Conservation (phyloP, 176 grass and related monocot species). For the Rhipidocladum racemiflorum region DNA sequence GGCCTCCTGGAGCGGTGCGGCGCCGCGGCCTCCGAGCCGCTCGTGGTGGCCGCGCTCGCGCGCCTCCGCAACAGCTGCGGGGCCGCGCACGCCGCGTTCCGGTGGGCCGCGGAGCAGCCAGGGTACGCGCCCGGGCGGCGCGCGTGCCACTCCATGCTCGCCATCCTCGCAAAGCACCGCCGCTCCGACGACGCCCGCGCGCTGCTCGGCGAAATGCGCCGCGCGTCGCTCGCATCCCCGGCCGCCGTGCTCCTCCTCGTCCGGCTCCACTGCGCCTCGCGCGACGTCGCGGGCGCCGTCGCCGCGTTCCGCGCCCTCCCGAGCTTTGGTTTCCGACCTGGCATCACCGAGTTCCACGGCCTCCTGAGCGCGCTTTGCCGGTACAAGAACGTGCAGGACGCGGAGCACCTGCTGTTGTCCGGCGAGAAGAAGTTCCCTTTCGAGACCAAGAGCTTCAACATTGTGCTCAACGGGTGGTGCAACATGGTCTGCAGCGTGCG, state of each 20-base stretch:
- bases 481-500: constrained; percentile 52
- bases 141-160: constrained; percentile 75
- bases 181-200: constrained; percentile 70
- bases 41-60: constrained; percentile 57
- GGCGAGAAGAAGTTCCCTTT: constrained; percentile 59
- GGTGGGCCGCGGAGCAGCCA: constrained; percentile 58
- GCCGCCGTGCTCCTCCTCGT: constrained; percentile 51
- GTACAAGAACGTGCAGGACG: constrained; percentile 77
- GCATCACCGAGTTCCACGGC: constrained; percentile 56
- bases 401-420: constrained; percentile 75
- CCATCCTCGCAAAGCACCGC: constrained; percentile 74
- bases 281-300: constrained; percentile 61
- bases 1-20: constrained; percentile 48
- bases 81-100: constrained; percentile 66
- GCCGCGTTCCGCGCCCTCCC: constrained; percentile 60
- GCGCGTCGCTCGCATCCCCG: constrained; percentile 46
- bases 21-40: constrained; percentile 50
- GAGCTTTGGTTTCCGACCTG: constrained; percentile 45
- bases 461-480: constrained; percentile 83
- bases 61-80: constrained; percentile 76
- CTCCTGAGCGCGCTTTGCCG: constrained; percentile 69
- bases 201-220: constrained; percentile 69
- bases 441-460: constrained; percentile 88
- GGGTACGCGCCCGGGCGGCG: constrained; percentile 50
- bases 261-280: constrained; percentile 54